phyloP scores from a whole-genome alignment of 2,329 filamentous ascomycete genomes.

The Scopulariopsis brevicaulis region DNA sequence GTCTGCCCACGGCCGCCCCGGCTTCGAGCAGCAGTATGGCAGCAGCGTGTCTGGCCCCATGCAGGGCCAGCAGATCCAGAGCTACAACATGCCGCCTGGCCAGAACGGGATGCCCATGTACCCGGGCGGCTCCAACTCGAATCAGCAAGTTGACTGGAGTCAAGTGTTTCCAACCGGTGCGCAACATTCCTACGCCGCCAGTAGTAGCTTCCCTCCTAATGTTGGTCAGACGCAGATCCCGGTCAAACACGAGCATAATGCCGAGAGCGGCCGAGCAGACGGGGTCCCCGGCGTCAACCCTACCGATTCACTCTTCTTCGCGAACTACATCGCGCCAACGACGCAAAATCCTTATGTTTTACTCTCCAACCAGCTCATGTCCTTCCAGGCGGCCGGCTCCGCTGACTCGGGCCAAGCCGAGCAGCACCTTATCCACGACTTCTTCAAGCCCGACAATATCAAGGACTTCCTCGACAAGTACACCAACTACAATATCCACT shows the following conservation, averaged over 20 bases:
- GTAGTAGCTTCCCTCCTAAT: constrained; percentile 50
- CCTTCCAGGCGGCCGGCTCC: constrained; percentile 36
- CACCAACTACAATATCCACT: constrained; percentile 62
- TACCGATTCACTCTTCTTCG: constrained; percentile 34
- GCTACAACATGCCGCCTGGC: constrained; percentile 50
- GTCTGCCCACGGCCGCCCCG: constrained; percentile 25
- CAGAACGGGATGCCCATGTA: constrained; percentile 57
- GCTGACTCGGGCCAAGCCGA: constrained; percentile 41
- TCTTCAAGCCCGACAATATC: constrained; percentile 56
- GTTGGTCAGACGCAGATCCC: constrained; percentile 57
- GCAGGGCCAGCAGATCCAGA: constrained; percentile 53
- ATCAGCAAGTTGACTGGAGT: constrained; percentile 63
- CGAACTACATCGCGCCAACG: constrained; percentile 33
- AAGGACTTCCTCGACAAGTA: constrained; percentile 62
- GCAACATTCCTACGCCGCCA: constrained; percentile 53
- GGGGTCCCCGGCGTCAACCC: constrained; percentile 29
- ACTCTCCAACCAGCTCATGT: constrained; percentile 42
- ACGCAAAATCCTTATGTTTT: constrained; percentile 38
- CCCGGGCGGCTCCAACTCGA: constrained; percentile 44
- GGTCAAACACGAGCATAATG: constrained; percentile 56
- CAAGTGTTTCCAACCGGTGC: constrained; percentile 68
- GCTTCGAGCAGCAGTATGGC: constrained; percentile 43
- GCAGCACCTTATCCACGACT: constrained; percentile 34
- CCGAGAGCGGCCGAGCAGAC: constrained; percentile 35
- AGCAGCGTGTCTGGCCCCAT: constrained; percentile 49